Conservation (phyloP, 371 early-diverging fungal genomes). For the Polyrhizophydium stewartii region DNA sequence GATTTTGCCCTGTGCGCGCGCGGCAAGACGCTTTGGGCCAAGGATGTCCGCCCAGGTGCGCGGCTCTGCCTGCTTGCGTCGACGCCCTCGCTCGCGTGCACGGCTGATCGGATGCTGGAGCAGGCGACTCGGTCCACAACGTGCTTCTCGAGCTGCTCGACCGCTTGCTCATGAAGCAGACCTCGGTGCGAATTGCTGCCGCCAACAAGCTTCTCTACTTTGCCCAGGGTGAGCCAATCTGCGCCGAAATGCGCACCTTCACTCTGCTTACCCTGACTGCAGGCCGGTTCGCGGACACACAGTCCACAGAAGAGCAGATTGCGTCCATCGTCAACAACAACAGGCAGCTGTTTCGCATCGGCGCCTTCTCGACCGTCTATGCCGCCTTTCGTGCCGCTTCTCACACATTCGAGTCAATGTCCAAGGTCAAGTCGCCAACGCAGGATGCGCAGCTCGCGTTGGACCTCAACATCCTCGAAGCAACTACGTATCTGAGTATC, state of each 20-base stretch:
- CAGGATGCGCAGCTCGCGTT: slow-evolving; percentile 29
- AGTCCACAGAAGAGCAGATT: slow-evolving; percentile 35
- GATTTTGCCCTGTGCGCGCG: slow-evolving; percentile 52
- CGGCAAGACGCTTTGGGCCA: slow-evolving; percentile 37
- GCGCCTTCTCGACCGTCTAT: slow-evolving; percentile 47
- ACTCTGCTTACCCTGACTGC: no score
- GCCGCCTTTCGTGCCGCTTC: slow-evolving; percentile 45
- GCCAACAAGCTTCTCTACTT: slow-evolving; percentile 25
- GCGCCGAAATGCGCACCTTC: no score
- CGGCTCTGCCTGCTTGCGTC: not conserved
- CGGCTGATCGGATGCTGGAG: not conserved
- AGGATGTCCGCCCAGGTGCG: not conserved
- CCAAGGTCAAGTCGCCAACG: slow-evolving; percentile 9
- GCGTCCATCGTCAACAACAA: slow-evolving; percentile 48
- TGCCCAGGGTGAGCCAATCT: slow-evolving; percentile 17
- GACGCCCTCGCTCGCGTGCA: not conserved
- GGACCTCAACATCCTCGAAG: slow-evolving; percentile 49
- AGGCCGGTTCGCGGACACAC: slow-evolving; percentile 13
- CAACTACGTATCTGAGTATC: slow-evolving; percentile 56
- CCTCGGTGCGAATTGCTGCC: not conserved
- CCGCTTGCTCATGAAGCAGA: not conserved
- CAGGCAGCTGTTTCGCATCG: slow-evolving; percentile 38
- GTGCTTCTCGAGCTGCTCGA: not conserved
- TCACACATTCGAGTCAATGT: slow-evolving; percentile 20
- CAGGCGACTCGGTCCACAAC: not conserved